Conservation (phyloP, 805 yeast species). For the Ascoidea asiatica region DNA sequence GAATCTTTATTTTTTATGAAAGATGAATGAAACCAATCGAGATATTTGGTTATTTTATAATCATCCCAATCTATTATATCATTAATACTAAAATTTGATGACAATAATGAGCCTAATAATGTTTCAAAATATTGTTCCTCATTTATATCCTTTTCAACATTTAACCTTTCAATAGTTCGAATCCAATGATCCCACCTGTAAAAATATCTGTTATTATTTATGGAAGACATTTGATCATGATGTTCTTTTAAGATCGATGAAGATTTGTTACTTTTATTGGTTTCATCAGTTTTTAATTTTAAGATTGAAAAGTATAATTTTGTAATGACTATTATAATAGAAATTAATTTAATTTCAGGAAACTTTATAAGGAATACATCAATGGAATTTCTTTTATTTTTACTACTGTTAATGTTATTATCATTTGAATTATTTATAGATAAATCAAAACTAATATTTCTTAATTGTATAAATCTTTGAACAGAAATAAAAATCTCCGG, state of each 20-base stretch:
- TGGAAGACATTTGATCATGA: neutral
- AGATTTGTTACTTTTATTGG: slow-evolving; percentile 10
- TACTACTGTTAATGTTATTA: neutral
- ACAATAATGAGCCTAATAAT: slow-evolving; percentile 6
- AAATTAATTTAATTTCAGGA: slow-evolving; percentile 13
- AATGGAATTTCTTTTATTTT: neutral
- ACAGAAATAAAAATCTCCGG: slow-evolving; percentile 30
- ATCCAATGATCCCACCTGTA: slow-evolving; percentile 14
- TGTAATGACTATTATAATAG: slow-evolving; percentile 8
- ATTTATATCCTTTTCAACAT: slow-evolving; percentile 13
- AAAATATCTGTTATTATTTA: slow-evolving; percentile 4
- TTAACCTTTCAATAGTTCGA: slow-evolving; percentile 15
- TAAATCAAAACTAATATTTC: slow-evolving; percentile 14
- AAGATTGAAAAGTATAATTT: slow-evolving; percentile 14
- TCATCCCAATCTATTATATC: slow-evolving; percentile 35
- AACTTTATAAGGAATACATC: slow-evolving; percentile 9
- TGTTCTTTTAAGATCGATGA: slow-evolving; percentile 1
- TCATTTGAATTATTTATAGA: neutral
- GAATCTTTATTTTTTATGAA: slow-evolving; percentile 16
- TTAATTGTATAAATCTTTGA: slow-evolving; percentile 17
- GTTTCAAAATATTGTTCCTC: slow-evolving; percentile 7
- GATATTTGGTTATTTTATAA: slow-evolving; percentile 29
- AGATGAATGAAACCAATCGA: slow-evolving; percentile 33
- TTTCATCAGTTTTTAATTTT: neutral
- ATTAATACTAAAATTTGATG: slow-evolving; percentile 16